Evolutionary conservation across 2,329 filamentous ascomycete species (phyloP), one percentile per base, ranked within the genome.

Genomic region (Gaeumannomyces sp.): DNA sequence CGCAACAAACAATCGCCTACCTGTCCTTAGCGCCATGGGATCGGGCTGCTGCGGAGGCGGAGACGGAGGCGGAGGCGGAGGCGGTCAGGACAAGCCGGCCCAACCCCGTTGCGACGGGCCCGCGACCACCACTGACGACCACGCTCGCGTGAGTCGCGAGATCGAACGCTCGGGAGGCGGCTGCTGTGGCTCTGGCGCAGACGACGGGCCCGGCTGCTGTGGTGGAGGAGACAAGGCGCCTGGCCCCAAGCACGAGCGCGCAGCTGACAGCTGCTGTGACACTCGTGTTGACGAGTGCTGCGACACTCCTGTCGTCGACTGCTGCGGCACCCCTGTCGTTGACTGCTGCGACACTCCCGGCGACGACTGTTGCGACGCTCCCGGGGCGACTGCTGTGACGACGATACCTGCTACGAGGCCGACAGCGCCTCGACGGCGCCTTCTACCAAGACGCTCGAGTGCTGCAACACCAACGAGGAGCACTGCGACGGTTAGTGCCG

Each of bases 381-480:
- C 45, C 8, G 45, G 45, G 13, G n/a, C 31, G 29, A 59, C 53
- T n/a, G 56, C 33, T 63, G 62, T 31, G 56, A 63, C 53, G 61
- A 63, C 61, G 45, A 63, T 22, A 63, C 61, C 13, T 63, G 53
- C 62, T 59, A 38, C 62, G 62, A 25, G 31, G 53, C 19, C 22
- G 62, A 63, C 28, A 27, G 22, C 33, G 29, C 31, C 8, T 63
- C 62, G n/a, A 25, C 19, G 27, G 19, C 31, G n/a, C 29, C 57
- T 14, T 65, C 61, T n/a, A 63, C 27, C 53, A 45, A 50, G n/a
- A 63, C 60, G n/a, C 13, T 72, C 35, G 66, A 67, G 28, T 73
- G 72, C 69, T 74, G 72, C 58, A 67, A 70, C 50, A 57, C 61
- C 61, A 57, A 58, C 35, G 70, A 71, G n/a, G 72, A 73, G 64